Evolutionary conservation across 805 yeast species (phyloP).

Genomic region (Teunomyces cretensis): DNA sequence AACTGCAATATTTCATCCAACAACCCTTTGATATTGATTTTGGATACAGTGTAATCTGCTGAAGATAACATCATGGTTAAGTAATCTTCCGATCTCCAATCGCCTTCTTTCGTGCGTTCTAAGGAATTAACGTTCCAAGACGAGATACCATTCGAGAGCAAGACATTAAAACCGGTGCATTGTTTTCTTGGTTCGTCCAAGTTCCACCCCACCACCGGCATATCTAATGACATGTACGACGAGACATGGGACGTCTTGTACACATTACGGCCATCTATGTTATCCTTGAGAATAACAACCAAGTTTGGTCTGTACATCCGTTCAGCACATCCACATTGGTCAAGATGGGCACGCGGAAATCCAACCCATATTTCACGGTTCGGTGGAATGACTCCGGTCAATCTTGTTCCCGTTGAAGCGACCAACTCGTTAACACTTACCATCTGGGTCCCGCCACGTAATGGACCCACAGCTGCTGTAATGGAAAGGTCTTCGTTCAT

Average conservation of each 20-base stretch:
- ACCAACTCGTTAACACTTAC: conserved; percentile 16
- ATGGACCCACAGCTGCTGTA: conserved; percentile 23
- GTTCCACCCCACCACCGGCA: conserved; percentile 31
- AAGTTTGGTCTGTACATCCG: conserved; percentile 41
- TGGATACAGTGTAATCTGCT: conserved; percentile 19
- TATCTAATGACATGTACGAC: conserved; percentile 28
- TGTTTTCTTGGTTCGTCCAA: conserved; percentile 12
- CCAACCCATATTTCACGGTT: conserved; percentile 42
- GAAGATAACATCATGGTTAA: conserved; percentile 18
- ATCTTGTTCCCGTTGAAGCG: conserved; percentile 16
- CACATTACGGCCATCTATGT: conserved; percentile 6
- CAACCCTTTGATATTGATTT: conserved; percentile 18
- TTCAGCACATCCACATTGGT: conserved; percentile 39
- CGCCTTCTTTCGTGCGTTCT: conserved; percentile 1
- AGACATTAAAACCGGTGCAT: too few species aligned
- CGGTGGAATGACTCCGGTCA: conserved; percentile 3
- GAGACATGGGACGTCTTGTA: conserved; percentile 30
- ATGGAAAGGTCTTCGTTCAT: neutral
- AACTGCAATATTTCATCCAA: conserved; percentile 12
- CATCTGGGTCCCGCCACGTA: conserved; percentile 39
- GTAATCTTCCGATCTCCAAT: conserved; percentile 16
- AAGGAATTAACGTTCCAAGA: conserved; percentile 29
- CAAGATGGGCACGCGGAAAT: conserved; percentile 39
- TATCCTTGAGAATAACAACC: conserved; percentile 19
- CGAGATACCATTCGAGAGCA: conserved; percentile 21